Base-by-base conservation (phyloP, 2,329 filamentous ascomycete genomes). In the Sporothrix mexicana region DNA sequence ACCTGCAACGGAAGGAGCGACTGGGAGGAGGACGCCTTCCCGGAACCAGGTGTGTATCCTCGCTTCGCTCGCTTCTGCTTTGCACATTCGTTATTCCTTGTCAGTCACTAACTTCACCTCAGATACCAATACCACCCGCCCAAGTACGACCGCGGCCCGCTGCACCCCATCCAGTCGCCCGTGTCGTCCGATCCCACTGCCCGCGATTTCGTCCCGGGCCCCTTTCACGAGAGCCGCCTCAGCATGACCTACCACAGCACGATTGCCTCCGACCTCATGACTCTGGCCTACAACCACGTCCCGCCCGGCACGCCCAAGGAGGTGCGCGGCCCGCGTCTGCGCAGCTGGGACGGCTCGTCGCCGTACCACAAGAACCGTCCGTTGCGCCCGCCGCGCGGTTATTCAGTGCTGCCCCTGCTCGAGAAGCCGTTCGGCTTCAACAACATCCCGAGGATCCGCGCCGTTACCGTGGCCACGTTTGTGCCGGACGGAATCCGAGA, bases 101-200 rank as follows among this genome's bases (percentile, higher is more conserved):
- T 13, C 23, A 30, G 8, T 17, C 17, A 2, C 23, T 53, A 71
- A 55, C 17, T 6, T 12, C 30, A 36, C 25, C 41, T 20, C 23
- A 97, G 95, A 87, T 99, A 98, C 84, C 93, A 97, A 83, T 98
- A 92, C 83, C 94, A 95, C 76, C 92, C 95, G 69, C 96, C 96
- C 75, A 96, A 95, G 84, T 99, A 95, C 87, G 91, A 97, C 82
- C 93, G 95, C 79, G 96, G 96, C 72, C 95, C 95, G 76, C 87
- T 98, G 30, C 95, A 98, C 81, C 96, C 96, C 69, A 90, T 98
- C 79, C 94, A 97, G 84, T 93, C 94, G 73, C 95, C 94, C n/a
- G 88, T 90, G 53, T 88, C 91, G 69, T 96, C 95, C 75, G 93
- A 98, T 78, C 95, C 95, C 0, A 88, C 92, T 41, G 97, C 96